A percentile compares a stretch with the other conserved stretches of the same genome.
Conservation (phyloP, 129 eudicot species). For the Oenanthe sinensis region DNA sequence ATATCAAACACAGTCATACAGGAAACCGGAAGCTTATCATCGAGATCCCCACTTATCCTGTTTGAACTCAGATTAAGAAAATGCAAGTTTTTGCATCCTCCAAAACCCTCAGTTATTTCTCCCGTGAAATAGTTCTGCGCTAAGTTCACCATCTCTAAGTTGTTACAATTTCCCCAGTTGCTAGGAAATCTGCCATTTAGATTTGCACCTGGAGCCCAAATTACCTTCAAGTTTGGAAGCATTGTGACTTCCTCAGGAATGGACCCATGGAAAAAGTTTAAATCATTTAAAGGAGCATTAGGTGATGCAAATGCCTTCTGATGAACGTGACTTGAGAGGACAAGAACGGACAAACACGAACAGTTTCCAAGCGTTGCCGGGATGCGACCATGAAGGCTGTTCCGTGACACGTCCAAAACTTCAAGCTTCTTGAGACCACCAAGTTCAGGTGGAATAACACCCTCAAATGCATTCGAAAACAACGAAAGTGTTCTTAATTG, state of each 20-base stretch:
- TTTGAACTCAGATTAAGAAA: slow-evolving; percentile 9
- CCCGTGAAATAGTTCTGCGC: background rate
- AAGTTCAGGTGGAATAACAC: slow-evolving; percentile 46
- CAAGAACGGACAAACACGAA: background rate
- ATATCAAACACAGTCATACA: slow-evolving; percentile 9
- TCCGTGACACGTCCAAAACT: slow-evolving; percentile 52
- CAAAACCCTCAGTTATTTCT: background rate
- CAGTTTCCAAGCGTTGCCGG: slow-evolving; percentile 11
- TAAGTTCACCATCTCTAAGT: slow-evolving; percentile 4
- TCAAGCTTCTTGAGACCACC: slow-evolving; percentile 38
- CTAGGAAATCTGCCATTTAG: slow-evolving; percentile 1
- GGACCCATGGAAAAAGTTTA: background rate
- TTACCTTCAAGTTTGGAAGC: slow-evolving; percentile 1
- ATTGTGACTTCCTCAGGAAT: slow-evolving; percentile 4
- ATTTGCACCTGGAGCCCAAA: slow-evolving; percentile 12
- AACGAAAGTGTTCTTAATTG: slow-evolving; percentile 43
- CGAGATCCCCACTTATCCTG: slow-evolving; percentile 2
- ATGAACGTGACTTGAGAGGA: slow-evolving; percentile 1
- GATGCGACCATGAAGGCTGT: slow-evolving; percentile 34
- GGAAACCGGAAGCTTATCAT: slow-evolving; percentile 5
- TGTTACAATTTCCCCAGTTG: slow-evolving; percentile 2
- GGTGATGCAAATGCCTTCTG: background rate
- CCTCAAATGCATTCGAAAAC: slow-evolving; percentile 41
- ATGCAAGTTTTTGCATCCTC: slow-evolving; percentile 9
- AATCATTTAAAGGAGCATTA: background rate